These are phyloP conservation scores for Xylariaceae sp. DNA, from an alignment of 2,329 filamentous ascomycete species.

Conservation along the genomic window DNA sequence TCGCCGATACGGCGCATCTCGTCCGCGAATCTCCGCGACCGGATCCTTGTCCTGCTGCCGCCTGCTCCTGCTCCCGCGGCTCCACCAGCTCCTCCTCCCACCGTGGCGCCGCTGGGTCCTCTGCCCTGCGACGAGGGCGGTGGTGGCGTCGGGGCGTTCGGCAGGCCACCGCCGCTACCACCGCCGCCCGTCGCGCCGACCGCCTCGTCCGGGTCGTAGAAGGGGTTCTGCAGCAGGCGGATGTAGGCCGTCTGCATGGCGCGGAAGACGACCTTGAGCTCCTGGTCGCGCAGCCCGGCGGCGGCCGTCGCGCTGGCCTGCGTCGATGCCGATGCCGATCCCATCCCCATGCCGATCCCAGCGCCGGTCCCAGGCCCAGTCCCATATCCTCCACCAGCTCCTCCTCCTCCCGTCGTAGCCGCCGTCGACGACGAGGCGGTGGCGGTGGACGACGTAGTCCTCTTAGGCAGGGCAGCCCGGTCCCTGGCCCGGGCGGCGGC, in stretches of 20 bases:
- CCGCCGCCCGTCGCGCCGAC: conserved; percentile 37
- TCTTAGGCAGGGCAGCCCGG: no score
- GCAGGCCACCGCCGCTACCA: conserved; percentile 46
- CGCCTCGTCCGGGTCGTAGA: conserved; percentile 85
- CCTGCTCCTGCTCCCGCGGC: no score
- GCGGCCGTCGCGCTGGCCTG: conserved; percentile 32
- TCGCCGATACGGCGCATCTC: conserved; percentile 85
- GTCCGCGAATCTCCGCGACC: conserved; percentile 68
- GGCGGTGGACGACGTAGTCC: no score
- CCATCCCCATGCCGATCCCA: conserved; percentile 20
- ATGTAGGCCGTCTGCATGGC: conserved; percentile 93
- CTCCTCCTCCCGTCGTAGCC: not conserved
- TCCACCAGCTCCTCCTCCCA: no score
- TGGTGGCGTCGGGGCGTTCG: no score
- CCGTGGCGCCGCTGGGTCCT: no score
- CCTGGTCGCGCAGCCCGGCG: conserved; percentile 71
- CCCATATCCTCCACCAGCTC: not conserved
- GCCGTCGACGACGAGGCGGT: not conserved
- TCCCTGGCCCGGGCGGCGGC: no score
- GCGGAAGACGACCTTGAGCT: conserved; percentile 82
- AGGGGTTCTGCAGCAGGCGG: conserved; percentile 81
- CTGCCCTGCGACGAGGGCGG: no score
- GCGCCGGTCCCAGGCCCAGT: conserved; percentile 20
- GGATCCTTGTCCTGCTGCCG: conserved; percentile 72
- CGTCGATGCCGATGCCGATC: conserved; percentile 17